Percentiles rank a stretch among this genome's conserved stretches.
phyloP scores from a whole-genome alignment of 257 asterid species.

The Haberlea rhodopensis region DNA sequence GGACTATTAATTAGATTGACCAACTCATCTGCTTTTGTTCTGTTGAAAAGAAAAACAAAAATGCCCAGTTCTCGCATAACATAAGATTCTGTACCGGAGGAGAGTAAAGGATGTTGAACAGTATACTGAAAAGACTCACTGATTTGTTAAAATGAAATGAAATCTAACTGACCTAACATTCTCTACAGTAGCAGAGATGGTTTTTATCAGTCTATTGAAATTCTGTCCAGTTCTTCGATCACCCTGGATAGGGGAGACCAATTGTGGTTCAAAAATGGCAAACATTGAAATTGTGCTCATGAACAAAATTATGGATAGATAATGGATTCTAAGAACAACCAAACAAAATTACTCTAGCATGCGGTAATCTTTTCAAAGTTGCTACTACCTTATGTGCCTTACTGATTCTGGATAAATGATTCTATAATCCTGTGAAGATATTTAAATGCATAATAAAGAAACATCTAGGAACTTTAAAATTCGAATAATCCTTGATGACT shows the following conservation, averaged over 20 bases:
- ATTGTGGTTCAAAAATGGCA: slow-evolving; percentile 5
- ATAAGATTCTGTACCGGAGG: background rate
- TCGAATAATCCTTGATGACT: slow-evolving; percentile 24
- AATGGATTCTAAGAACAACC: slow-evolving; percentile 18
- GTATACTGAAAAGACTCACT: background rate
- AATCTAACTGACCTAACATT: slow-evolving; percentile 55
- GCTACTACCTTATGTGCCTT: slow-evolving; percentile 1
- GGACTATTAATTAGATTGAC: slow-evolving; percentile 42
- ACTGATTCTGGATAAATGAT: slow-evolving; percentile 13
- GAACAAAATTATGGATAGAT: slow-evolving; percentile 5
- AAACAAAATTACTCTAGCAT: slow-evolving; percentile 8
- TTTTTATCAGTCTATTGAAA: slow-evolving; percentile 55
- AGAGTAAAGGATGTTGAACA: slow-evolving; percentile 16
- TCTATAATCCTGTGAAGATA: background rate
- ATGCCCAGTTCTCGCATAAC: slow-evolving; percentile 3
- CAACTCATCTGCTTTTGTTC: slow-evolving; percentile 58
- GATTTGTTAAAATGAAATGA: background rate
- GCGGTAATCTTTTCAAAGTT: slow-evolving; percentile 4
- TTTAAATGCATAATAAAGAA: background rate
- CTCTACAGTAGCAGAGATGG: slow-evolving; percentile 51
- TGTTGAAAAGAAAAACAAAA: slow-evolving; percentile 32
- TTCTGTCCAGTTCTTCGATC: slow-evolving; percentile 39
- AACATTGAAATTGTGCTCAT: background rate
- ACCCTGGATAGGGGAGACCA: slow-evolving; percentile 48
- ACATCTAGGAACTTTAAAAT: background rate